phyloP scores from a whole-genome alignment of 208 protist genomes.

The Wallacemonas sp. region DNA sequence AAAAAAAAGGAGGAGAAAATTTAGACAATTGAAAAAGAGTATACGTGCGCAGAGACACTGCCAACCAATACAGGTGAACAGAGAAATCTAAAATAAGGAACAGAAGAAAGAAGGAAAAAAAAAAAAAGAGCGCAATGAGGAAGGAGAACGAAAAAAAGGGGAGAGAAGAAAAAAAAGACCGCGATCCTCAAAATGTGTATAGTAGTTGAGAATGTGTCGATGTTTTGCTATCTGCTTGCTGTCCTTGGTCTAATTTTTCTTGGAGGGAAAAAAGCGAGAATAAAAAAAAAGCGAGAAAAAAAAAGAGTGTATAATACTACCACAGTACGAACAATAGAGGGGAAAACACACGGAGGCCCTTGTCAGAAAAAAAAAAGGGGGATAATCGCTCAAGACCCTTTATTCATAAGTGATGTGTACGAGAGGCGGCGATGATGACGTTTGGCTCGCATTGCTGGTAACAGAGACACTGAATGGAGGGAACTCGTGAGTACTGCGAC shows the following conservation, averaged over 20 bases:
- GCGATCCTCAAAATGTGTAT: no score
- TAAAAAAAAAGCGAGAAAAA: slow-evolving; percentile 2
- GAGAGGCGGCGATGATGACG: background rate
- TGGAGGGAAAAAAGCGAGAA: background rate
- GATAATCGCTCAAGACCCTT: background rate
- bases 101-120: background rate
- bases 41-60: no score
- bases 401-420: background rate
- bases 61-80: no score
- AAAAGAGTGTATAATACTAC: background rate
- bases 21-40: no score
- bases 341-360: no score
- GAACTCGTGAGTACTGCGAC: background rate
- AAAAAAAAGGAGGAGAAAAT: no score
- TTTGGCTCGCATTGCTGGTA: background rate
- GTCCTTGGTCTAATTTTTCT: no score
- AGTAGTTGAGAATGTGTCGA: no score
- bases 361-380: background rate
- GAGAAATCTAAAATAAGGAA: background rate
- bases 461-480: background rate
- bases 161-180: background rate
- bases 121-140: background rate
- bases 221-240: no score
- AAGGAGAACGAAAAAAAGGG: background rate
- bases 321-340: no score